These are phyloP conservation scores for Trichomonas vaginalis DNA, from an alignment of 208 protist species.

Conservation along the genomic window DNA sequence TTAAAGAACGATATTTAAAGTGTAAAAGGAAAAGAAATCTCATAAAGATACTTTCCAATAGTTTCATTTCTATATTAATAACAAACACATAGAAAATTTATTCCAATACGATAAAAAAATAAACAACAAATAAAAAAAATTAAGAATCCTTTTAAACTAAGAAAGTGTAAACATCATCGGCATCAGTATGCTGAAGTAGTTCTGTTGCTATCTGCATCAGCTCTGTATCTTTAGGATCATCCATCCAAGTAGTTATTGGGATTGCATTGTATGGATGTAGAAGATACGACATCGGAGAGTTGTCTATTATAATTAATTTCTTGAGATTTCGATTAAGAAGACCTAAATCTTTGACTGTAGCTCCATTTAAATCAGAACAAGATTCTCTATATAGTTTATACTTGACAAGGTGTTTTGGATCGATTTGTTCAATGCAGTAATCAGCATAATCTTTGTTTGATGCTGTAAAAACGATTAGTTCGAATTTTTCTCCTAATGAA, in stretches of 20 bases:
- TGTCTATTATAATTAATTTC: constrained; percentile 1
- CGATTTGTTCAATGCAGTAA: neutral
- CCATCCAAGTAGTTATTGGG: neutral
- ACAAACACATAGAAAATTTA: too few relatives aligned
- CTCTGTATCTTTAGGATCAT: neutral
- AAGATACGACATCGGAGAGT: neutral
- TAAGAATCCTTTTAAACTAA: neutral
- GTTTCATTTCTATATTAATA: too few relatives aligned
- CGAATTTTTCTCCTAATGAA: neutral
- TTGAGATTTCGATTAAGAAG: neutral
- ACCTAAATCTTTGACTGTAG: neutral
- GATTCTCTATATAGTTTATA: neutral
- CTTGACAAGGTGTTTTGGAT: neutral
- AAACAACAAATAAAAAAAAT: neutral
- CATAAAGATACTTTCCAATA: too few relatives aligned
- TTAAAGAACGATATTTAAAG: too few relatives aligned
- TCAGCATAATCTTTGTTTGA: neutral
- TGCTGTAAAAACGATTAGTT: neutral
- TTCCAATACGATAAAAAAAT: too few relatives aligned
- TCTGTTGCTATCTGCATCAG: neutral
- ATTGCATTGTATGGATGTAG: constrained; percentile 16
- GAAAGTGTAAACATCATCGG: neutral
- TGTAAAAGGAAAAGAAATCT: too few relatives aligned
- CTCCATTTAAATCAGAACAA: neutral
- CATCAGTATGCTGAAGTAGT: neutral